phyloP scores from a whole-genome alignment of 2,329 filamentous ascomycete genomes.

The Aureobasidium leucospermi region DNA sequence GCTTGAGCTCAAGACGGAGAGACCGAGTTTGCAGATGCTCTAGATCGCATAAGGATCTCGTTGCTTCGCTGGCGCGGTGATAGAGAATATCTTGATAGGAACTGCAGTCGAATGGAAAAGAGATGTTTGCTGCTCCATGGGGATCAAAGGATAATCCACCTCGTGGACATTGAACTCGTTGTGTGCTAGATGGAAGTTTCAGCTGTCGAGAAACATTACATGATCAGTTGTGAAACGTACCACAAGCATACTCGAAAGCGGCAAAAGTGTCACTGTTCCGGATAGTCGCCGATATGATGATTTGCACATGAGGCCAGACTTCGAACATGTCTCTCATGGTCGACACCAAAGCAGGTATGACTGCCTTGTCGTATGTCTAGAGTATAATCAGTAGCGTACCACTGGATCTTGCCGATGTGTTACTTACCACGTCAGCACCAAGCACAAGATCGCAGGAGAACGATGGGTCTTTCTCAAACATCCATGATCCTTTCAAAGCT shows the following conservation, averaged over 20 bases:
- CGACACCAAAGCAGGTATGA: conserved; percentile 56
- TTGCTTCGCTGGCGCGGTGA: conserved; percentile 15
- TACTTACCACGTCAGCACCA: conserved; percentile 61
- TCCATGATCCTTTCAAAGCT: conserved; percentile 51
- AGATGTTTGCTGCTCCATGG: conserved; percentile 26
- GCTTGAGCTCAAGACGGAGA: not conserved
- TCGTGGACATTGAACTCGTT: conserved; percentile 27
- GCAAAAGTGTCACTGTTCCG: conserved; percentile 63
- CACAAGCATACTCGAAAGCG: conserved; percentile 54
- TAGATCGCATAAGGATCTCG: conserved; percentile 14
- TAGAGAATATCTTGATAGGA: conserved; percentile 27
- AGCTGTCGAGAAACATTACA: not conserved
- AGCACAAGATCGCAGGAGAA: conserved; percentile 55
- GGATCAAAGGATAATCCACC: conserved; percentile 24
- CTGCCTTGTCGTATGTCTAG: conserved; percentile 61
- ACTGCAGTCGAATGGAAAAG: conserved; percentile 30
- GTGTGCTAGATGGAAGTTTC: conserved; percentile 18
- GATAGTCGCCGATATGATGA: conserved; percentile 64
- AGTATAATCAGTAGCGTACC: not conserved
- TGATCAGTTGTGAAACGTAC: conserved; percentile 24
- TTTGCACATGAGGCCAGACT: conserved; percentile 47
- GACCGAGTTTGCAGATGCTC: not conserved
- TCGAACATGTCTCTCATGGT: conserved; percentile 58
- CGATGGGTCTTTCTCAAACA: conserved; percentile 42
- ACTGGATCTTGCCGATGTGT: not conserved